Base-by-base conservation (phyloP, 345 rosid species). In the Kernera saxatilis region DNA sequence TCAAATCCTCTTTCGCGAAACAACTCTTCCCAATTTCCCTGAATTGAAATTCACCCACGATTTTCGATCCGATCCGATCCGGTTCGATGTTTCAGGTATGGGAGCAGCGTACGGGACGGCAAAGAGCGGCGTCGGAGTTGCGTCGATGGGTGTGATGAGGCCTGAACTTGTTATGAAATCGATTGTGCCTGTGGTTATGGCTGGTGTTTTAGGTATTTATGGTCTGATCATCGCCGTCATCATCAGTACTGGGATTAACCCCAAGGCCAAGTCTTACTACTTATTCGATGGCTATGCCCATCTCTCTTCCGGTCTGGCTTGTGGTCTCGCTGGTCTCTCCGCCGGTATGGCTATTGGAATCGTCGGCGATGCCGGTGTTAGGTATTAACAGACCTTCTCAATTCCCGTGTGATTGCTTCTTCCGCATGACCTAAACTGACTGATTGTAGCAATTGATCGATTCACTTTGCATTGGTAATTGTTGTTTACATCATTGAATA, bases 61-160 rank as follows among this genome's bases (percentile, higher is more conserved):
- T 22, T 32, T 40, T 11, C 25, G 36, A 35, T 23, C 17, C 54
- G 53, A 29, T 25, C 36, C 6, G 37, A 49, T 37, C 52, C 40
- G 67, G n/a, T 57, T 59, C 12, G 9, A 19, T 67, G 22, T 22
- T 50, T 19, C 61, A 85, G 92, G 92, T 65, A 87, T 87, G 92
- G 92, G 92, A 72, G 90, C 90, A 1, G 90, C 93, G n/a, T 87
- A 87, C 39, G 90, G 90, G 27, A 87, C 90, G 6, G 90, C 88
- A 18, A 88, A 86, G 86, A 86, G 93, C 39, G 91, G 93, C 1
- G 91, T 86, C 0, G 94, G 91, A 0, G 89, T 88, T 41, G 94
- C 89, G 18, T 88, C 89, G 2, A 86, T 88, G 89, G 94, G 91
- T 23, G 94, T 88, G 70, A 88, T 88, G 94, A 82, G 94, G 76